These are phyloP conservation scores for Leptodermis oblonga DNA, from an alignment of 257 asterid genomes.

Conservation along the genomic window DNA sequence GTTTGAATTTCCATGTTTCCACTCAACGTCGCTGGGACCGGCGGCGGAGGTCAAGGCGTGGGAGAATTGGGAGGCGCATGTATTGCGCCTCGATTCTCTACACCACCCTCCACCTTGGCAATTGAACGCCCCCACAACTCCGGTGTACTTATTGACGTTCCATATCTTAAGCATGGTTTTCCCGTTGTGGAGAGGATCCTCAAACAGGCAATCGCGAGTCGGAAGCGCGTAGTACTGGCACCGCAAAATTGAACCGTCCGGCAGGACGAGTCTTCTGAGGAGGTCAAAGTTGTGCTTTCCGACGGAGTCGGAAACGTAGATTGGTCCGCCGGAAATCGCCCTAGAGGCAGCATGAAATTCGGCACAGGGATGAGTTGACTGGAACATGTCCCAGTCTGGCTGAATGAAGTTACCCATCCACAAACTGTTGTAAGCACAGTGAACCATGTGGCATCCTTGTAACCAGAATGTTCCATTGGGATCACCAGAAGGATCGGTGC, in stretches of 20 bases:
- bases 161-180: conserved; percentile 87
- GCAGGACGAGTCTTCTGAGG: conserved; percentile 61
- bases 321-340: conserved; percentile 97
- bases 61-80: conserved; percentile 65
- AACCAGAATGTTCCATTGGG: conserved; percentile 93
- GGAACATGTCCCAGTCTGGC: conserved; percentile 99
- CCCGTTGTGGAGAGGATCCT: conserved; percentile 83
- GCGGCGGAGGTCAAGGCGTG: conserved; percentile 43
- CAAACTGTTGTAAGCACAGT: conserved; percentile 88
- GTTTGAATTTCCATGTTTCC: conserved; percentile 32
- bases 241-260: conserved; percentile 76
- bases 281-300: conserved; percentile 75
- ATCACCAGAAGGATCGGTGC: conserved; percentile 92
- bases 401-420: conserved; percentile 98
- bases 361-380: conserved; percentile 92
- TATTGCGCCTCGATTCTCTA: conserved; percentile 66
- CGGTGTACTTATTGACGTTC: conserved; percentile 86
- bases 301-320: conserved; percentile 73
- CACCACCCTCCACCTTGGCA: conserved; percentile 99
- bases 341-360: conserved; percentile 91
- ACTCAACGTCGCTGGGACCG: conserved; percentile 58
- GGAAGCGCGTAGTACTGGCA: conserved; percentile 80
- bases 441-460: conserved; percentile 99
- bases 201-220: conserved; percentile 73
- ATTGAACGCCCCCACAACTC: conserved; percentile 83